Base-by-base conservation (phyloP, 2,329 filamentous ascomycete genomes). In the Phaeoacremonium minimum region DNA sequence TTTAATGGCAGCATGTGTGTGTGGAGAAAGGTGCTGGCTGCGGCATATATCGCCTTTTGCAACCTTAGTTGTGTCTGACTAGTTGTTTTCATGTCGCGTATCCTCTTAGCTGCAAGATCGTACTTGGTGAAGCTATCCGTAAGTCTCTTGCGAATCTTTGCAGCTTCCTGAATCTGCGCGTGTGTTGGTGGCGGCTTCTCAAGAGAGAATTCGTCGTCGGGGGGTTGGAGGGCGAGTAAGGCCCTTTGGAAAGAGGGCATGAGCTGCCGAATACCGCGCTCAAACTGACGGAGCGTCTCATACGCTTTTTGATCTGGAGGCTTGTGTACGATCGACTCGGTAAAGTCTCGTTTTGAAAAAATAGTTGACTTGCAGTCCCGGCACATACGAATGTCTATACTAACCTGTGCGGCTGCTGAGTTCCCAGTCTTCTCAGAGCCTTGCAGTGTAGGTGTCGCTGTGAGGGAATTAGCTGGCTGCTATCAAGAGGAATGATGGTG, bases 111-210 rank as follows among this genome's bases (percentile, higher is more conserved):
- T 1, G 88, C 87, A 4, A 78, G 68, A 49, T 94, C 87, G 56
- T 95, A 95, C 51, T 95, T 90, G 9, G 81, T 76, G 52, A 96
- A 95, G 7, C 87, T 85, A 50, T 95, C 90, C 40, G 88, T 90
- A 1, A 96, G 71, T 15, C 89, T 77, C 57, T 88, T 94, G n/a
- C 90, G 83, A 9, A 94, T 85, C 60, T 93, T 94, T 30, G 84
- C 83, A 0, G 90, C 90, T 49, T 95, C 89, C 36, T 86, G 75
- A 30, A 95, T 80, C 55, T 95, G 87, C 5, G 78, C 69, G 7
- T 72, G 73, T 3, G 66, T 74, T 0, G 75, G 69, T 0, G 72
- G 66, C 2, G 69, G 63, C 16, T 58, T 63, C 30, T 46, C 38
- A 5, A 36, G 14, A 6, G 57, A 57, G 18, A 49, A 59, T 17